Base-by-base conservation (phyloP, 345 rosid species). In the Excoecaria agallocha region DNA sequence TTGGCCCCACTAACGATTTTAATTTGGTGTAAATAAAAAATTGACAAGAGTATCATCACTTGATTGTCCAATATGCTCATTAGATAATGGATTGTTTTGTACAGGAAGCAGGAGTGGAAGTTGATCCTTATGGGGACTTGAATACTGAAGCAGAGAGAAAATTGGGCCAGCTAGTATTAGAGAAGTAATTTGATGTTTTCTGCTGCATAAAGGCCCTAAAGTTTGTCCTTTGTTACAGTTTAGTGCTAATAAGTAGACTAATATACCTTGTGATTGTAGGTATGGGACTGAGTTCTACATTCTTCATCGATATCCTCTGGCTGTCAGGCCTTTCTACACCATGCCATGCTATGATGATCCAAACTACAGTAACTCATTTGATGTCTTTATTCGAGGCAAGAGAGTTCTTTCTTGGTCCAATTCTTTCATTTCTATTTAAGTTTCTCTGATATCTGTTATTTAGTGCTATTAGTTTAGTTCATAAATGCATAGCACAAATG, bases 301-400 rank as follows among this genome's bases (percentile, higher is more conserved):
- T 48, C 87, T 93, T 66, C 85, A 90, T 71, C 89, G 93, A 56
- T 95, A 87, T 78, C 98, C 98, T 68, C 52, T 81, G 77, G 93
- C 93, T 70, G 93, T 89, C 24, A 88, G 97, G 82, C 98, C 97
- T 52, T 95, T 95, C 84, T 93, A 95, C 83, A 95, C 98, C 10
- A 95, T 93, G 99, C 90, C 96, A 24, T 92, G 96, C 82, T 82
- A 82, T 16, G 99, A 91, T 72, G 78, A 89, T 82, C 20, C 93
- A 41, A 82, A 72, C 19, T 95, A 91, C 85, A 90, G 94, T 46
- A 93, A 93, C 80, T 95, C 98, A 39, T 93, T 95, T 78, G 97
- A 95, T 81, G 98, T 95, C 78, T 95, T 95, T 73, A 86, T 95
- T 76, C 82, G 98, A 91, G 97, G 98, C 89, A 81, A 45, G 25